Conservation (phyloP, 2,329 filamentous ascomycete genomes). For the Diaporthe ilicicola region DNA sequence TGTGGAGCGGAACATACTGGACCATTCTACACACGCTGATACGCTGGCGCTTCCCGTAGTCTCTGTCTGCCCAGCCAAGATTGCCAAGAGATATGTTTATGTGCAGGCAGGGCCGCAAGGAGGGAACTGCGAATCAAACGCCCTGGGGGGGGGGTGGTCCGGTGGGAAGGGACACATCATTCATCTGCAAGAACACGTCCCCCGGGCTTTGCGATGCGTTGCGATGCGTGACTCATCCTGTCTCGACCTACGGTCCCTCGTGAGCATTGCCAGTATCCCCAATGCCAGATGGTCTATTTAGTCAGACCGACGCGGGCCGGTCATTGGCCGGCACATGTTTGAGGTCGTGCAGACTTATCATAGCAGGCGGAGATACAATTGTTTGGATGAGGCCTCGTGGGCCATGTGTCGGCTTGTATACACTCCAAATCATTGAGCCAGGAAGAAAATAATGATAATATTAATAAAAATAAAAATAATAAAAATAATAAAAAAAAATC, state of each 20-base stretch:
- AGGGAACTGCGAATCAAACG: neutral
- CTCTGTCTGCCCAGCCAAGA: slow-evolving; percentile 20
- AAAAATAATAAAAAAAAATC: no score
- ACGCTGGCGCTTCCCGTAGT: neutral
- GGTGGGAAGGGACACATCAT: no score
- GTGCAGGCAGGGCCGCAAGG: neutral
- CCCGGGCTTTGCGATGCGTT: no score
- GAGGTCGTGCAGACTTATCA: neutral
- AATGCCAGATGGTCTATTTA: no score
- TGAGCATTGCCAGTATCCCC: neutral
- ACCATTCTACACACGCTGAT: neutral
- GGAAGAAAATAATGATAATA: no score
- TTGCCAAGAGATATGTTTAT: slow-evolving; percentile 11
- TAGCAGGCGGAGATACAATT: neutral
- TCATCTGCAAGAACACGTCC: no score
- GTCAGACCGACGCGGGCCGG: neutral
- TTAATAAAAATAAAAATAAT: no score
- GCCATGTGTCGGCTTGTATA: neutral
- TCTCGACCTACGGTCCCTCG: neutral
- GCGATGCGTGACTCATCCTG: no score
- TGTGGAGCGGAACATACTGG: neutral
- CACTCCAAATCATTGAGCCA: neutral
- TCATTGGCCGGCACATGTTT: neutral
- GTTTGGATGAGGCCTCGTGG: neutral
- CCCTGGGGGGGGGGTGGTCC: no score